Evolutionary conservation across 768 basidiomycete species (phyloP), one percentile per base, ranked within the genome.

Genomic region (Macrocybe gigantea): DNA sequence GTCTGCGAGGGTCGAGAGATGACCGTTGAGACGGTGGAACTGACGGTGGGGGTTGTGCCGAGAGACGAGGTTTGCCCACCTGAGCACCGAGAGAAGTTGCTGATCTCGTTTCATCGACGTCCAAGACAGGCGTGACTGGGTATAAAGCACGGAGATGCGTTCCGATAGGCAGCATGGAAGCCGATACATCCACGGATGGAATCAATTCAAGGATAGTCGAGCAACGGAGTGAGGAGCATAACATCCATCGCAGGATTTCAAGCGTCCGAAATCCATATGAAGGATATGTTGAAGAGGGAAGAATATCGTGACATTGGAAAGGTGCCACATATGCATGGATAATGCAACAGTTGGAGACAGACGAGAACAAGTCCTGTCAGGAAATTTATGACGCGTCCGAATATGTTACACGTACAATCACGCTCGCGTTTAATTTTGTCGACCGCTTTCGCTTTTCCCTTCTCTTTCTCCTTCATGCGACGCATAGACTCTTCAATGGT

Each of bases 401-500:
- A 49, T 29, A 49, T 51, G 49, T 59, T 60, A 62, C 45, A 84
- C 86, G 68, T 73, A 89, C 88, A 81, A 57, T 81, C 86, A 57
- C 78, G 79, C 60, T 88, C 88, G 44, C 80, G 75, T 68, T 84
- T 86, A 51, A 82, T 70, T 66, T 78, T 87, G 48, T 86, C 85
- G 38, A 80, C 61, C n/a, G 73, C 77, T 64, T 74, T 85, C 44
- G 77, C 79, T 62, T 88, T 89, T 0, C 85, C 84, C 67, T 78
- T 78, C 64, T 80, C 84, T 63, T 78, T 82, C 68, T 88, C 88
- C 67, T 79, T 85, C 68, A 88, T 75, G 50, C 79, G 76, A 45
- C 79, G 78, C 78, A 87, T 82, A 42, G 83, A 84, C 65, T 85
- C 87, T 53, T 86, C 80, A 56, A 91, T 81, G 46, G 78, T 74